Evolutionary conservation across 805 yeast genomes (phyloP).

Genomic region (Metschnikowia cubensis): DNA sequence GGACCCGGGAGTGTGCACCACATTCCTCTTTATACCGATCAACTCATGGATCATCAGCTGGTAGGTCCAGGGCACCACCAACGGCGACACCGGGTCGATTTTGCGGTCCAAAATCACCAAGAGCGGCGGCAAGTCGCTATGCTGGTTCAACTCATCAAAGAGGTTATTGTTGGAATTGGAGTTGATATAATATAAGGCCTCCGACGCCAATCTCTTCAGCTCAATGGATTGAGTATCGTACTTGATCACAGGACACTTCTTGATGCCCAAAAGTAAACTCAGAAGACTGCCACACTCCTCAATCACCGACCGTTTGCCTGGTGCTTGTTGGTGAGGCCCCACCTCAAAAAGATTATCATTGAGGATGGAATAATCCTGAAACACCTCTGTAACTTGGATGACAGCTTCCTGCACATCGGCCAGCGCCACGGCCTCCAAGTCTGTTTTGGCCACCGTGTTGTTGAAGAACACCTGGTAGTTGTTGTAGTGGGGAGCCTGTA

Average conservation of each 20-base stretch:
- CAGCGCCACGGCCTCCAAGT: slow-evolving; percentile 84
- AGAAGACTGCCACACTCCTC: slow-evolving; percentile 39
- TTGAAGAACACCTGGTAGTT: slow-evolving; percentile 75
- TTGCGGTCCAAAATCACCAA: slow-evolving; percentile 76
- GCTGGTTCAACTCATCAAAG: slow-evolving; percentile 60
- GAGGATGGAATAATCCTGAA: slow-evolving; percentile 75
- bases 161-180: slow-evolving; percentile 52
- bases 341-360: slow-evolving; percentile 58
- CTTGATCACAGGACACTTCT: slow-evolving; percentile 72
- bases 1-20: slow-evolving; percentile 62
- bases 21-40: slow-evolving; percentile 75
- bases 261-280: slow-evolving; percentile 66
- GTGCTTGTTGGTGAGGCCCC: slow-evolving; percentile 28
- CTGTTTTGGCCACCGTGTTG: slow-evolving; percentile 68
- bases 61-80: slow-evolving; percentile 94
- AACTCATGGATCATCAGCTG: slow-evolving; percentile 97
- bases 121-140: slow-evolving; percentile 64
- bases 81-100: slow-evolving; percentile 90
- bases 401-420: slow-evolving; percentile 84
- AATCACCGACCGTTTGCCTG: slow-evolving; percentile 24
- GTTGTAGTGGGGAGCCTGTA: slow-evolving; percentile 74
- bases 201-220: slow-evolving; percentile 60
- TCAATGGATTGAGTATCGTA: slow-evolving; percentile 72
- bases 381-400: slow-evolving; percentile 71
- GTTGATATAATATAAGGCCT: slow-evolving; percentile 53